phyloP scores from a whole-genome alignment of 23 red algal species.

The Gracilaria caudata region DNA sequence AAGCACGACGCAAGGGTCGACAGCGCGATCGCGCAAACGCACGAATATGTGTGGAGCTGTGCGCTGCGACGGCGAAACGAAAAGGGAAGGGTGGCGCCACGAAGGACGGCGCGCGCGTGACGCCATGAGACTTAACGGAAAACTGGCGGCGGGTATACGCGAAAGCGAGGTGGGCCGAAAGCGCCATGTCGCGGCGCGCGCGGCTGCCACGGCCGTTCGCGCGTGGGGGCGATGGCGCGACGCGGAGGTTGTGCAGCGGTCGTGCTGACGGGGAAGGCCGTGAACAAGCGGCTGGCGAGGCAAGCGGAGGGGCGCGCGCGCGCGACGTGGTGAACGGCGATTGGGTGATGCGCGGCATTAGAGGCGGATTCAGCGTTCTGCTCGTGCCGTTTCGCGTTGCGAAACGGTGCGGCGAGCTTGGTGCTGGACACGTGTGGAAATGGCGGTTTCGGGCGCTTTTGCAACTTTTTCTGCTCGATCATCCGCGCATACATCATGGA shows the following conservation, averaged over 20 bases:
- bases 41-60: background rate
- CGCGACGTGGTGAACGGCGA: background rate
- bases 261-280: background rate
- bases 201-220: no score
- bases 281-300: no score
- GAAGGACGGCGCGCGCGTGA: background rate
- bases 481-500: no score
- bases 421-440: background rate
- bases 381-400: background rate
- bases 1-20: background rate
- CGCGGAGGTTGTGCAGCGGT: background rate
- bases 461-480: no score
- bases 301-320: background rate
- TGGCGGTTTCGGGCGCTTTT: no score
- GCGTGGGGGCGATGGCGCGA: background rate
- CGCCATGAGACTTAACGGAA: background rate
- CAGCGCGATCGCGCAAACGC: background rate
- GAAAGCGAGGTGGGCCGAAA: background rate
- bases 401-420: background rate
- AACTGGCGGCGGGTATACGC: background rate
- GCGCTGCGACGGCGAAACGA: background rate
- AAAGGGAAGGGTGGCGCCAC: background rate
- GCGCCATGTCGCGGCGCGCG: constrained; percentile 3
- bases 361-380: no score
- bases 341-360: background rate